Evolutionary conservation across 2,329 filamentous ascomycete genomes (phyloP), one percentile per base, ranked within the genome.

Genomic region (Didymella keratinophila): DNA sequence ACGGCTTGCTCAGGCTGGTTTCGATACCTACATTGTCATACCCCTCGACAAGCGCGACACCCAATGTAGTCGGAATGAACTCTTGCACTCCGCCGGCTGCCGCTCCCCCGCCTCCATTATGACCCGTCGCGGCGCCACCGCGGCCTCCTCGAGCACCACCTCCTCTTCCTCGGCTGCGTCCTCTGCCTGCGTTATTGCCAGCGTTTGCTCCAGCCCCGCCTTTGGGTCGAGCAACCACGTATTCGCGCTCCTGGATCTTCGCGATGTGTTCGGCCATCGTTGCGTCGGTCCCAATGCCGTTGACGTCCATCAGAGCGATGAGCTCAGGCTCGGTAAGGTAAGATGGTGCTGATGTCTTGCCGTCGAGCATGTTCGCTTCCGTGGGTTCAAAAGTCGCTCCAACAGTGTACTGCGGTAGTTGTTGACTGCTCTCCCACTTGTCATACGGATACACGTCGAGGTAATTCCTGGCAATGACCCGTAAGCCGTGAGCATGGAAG

Each of bases 261-360:
- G 91, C 88, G 70, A 99, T 99, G 73, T 99, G 95, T 70, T 99
- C 95, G 0, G 95, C 95, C 95, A 99, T 99, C 1, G 95, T 99
- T 7, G 95, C 95, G 79, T 99, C 95, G 10, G 95, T 99, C 12
- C 95, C 95, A 64, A 99, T 99, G 2, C 95, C 95, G 73, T 99
- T 99, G 43, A 92, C 93, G 79, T 99, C 95, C 95, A 99, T 99
- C 11, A 99, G 84, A 3, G 90, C 90, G 72, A 99, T 97, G 25
- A 99, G 83, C 74, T 99, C 95, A 0, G 95, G 93, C 74, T 99
- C 95, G 0, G 95, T 98, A 28, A 99, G 83, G 73, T 96, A 97
- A 21, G 84, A 86, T 0, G 95, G 95, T 12, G 93, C 83, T 1
- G 84, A 86, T 0, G 95, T 99, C 76, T 96, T 90, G n/a, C 95